Conservation (phyloP, 768 basidiomycete species). For the Coprinopsis strossmayeri region DNA sequence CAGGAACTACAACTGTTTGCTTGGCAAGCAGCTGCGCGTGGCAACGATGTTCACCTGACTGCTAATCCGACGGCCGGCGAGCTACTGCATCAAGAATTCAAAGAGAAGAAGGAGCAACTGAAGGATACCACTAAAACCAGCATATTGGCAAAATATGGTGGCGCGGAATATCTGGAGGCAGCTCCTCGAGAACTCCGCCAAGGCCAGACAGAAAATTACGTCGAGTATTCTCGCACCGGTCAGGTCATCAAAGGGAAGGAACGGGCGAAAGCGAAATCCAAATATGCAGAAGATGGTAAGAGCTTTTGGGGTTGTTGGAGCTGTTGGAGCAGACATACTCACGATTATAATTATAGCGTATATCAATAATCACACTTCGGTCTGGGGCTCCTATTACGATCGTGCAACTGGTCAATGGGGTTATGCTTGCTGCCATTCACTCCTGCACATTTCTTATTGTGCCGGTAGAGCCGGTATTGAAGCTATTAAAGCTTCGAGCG, state of each 20-base stretch:
- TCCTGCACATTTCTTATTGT: slow-evolving; percentile 83
- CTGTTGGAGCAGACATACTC: slow-evolving; percentile 5
- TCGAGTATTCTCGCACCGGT: slow-evolving; percentile 92
- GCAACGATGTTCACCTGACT: slow-evolving; percentile 92
- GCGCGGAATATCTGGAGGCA: slow-evolving; percentile 83
- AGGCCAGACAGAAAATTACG: slow-evolving; percentile 95
- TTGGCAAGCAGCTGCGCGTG: slow-evolving; percentile 90
- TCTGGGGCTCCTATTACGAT: slow-evolving; percentile 99
- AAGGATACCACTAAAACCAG: slow-evolving; percentile 86
- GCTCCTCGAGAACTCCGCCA: slow-evolving; percentile 90
- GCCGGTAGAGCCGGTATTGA: slow-evolving; percentile 81
- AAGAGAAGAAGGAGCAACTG: slow-evolving; percentile 85
- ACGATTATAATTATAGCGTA: slow-evolving; percentile 47
- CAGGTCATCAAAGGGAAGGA: slow-evolving; percentile 90
- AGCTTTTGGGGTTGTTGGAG: slow-evolving; percentile 5
- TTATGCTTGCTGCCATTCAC: slow-evolving; percentile 91
- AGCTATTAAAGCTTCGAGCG: slow-evolving; percentile 70
- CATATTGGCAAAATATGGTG: slow-evolving; percentile 90
- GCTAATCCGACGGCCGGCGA: slow-evolving; percentile 96
- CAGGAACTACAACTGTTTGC: slow-evolving; percentile 94
- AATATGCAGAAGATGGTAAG: slow-evolving; percentile 95
- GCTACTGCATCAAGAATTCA: slow-evolving; percentile 85
- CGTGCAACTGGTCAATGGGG: slow-evolving; percentile 72
- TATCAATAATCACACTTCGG: slow-evolving; percentile 86
- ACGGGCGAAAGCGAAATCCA: slow-evolving; percentile 78